Conservation (phyloP, 140 eudicot genomes). For the Oenanthe javanica region DNA sequence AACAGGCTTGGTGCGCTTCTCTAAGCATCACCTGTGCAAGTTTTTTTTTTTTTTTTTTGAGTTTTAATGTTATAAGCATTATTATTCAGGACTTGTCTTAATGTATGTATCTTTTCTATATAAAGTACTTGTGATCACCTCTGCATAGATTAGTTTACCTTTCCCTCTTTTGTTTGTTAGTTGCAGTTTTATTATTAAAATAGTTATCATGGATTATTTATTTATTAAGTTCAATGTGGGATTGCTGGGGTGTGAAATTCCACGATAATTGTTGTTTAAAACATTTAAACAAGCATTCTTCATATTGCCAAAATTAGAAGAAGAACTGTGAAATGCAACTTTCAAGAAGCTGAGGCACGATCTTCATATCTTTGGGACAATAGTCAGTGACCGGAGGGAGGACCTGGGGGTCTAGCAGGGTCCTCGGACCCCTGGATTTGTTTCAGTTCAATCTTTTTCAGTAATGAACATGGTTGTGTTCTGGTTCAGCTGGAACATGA, state of each 20-base stretch:
- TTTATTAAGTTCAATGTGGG: background rate
- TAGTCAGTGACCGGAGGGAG: too few relatives aligned
- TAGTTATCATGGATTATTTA: background rate
- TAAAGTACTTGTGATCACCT: background rate
- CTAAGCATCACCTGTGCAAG: background rate
- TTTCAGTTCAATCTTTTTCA: too few relatives aligned
- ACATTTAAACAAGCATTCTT: background rate
- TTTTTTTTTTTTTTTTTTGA: background rate
- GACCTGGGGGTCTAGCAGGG: too few relatives aligned
- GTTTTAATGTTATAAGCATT: background rate
- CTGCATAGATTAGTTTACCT: background rate
- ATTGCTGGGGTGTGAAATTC: background rate
- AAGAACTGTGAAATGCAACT: background rate
- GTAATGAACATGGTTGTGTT: too few relatives aligned
- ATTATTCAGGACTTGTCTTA: background rate
- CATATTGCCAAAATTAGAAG: background rate
- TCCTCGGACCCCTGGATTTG: too few relatives aligned
- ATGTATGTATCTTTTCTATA: background rate
- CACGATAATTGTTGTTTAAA: background rate
- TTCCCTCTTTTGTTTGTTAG: background rate
- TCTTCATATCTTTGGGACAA: background rate
- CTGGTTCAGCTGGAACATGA: too few relatives aligned
- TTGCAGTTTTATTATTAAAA: background rate
- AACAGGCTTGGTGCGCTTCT: conserved; percentile 1
- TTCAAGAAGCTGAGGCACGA: background rate